phyloP scores from a whole-genome alignment of 2,329 filamentous ascomycete genomes.

The Lachnellula hyalina region DNA sequence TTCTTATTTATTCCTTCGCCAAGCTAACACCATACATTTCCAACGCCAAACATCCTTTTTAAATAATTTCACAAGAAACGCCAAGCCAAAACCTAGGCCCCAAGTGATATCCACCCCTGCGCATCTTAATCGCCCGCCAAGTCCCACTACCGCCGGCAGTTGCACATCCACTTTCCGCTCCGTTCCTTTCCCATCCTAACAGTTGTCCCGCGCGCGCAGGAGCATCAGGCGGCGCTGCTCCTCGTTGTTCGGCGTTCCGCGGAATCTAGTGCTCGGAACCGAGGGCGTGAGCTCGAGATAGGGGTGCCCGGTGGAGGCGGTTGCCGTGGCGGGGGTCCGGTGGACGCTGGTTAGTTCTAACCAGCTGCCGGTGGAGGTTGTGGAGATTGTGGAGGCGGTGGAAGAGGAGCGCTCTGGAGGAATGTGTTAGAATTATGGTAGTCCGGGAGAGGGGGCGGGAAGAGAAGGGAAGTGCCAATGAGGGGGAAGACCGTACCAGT shows the following conservation, averaged over 20 bases:
- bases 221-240: background rate
- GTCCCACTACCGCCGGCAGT: background rate
- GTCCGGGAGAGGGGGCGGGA: background rate
- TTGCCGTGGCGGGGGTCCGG: background rate
- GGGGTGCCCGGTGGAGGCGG: background rate
- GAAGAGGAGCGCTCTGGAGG: background rate
- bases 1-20: background rate
- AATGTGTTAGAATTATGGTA: background rate
- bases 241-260: background rate
- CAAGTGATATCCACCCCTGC: background rate
- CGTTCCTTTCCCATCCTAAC: background rate
- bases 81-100: background rate
- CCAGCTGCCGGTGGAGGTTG: background rate
- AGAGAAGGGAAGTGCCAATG: background rate
- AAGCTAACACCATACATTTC: background rate
- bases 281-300: background rate
- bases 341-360: background rate
- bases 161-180: background rate
- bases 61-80: background rate
- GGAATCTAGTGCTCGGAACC: background rate
- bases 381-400: background rate
- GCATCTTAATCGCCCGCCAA: background rate
- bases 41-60: background rate
- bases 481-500: background rate
- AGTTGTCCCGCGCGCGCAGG: background rate